Conservation (phyloP, 2,329 filamentous ascomycete genomes). For the Lecanosticta acicola region DNA sequence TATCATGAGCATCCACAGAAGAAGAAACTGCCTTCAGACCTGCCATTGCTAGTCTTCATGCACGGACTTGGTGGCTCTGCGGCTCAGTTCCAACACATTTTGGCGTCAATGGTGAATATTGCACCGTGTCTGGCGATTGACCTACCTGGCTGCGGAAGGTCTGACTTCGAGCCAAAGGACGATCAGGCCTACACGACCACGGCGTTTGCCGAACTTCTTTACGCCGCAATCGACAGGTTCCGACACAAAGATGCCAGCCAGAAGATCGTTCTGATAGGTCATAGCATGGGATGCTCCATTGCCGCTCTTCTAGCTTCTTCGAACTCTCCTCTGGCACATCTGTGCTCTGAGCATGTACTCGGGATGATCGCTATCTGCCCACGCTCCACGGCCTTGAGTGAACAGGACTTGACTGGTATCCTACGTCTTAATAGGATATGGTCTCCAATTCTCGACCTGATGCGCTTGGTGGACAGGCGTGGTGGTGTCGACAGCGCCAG, state of each 20-base stretch:
- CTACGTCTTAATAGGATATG: slow-evolving; percentile 63
- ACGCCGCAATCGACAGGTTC: slow-evolving; percentile 66
- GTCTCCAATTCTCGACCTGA: slow-evolving; percentile 65
- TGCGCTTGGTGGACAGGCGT: slow-evolving; percentile 70
- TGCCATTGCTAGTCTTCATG: slow-evolving; percentile 84
- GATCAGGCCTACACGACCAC: slow-evolving; percentile 78
- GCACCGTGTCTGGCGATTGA: slow-evolving; percentile 85
- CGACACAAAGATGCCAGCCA: slow-evolving; percentile 60
- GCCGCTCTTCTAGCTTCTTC: slow-evolving; percentile 64
- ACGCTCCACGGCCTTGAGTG: slow-evolving; percentile 51
- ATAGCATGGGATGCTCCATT: slow-evolving; percentile 84
- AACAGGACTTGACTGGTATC: slow-evolving; percentile 40
- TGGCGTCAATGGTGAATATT: slow-evolving; percentile 72
- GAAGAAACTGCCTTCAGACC: slow-evolving; percentile 66
- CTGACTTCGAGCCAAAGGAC: slow-evolving; percentile 61
- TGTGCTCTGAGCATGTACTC: slow-evolving; percentile 55
- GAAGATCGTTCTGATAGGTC: slow-evolving; percentile 72
- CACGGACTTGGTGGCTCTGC: slow-evolving; percentile 91
- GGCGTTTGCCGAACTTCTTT: slow-evolving; percentile 68
- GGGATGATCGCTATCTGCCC: slow-evolving; percentile 81
- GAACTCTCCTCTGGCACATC: slow-evolving; percentile 47
- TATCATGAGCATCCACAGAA: slow-evolving; percentile 75
- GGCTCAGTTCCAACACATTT: slow-evolving; percentile 76
- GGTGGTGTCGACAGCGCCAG: slow-evolving; percentile 74
- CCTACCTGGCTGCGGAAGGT: slow-evolving; percentile 81